A percentile compares a stretch with the other conserved stretches of the same genome.
These are phyloP conservation scores for button mushroom (Agaricus bisporus) DNA, from an alignment of 768 basidiomycete genomes.

Conservation along the genomic window DNA sequence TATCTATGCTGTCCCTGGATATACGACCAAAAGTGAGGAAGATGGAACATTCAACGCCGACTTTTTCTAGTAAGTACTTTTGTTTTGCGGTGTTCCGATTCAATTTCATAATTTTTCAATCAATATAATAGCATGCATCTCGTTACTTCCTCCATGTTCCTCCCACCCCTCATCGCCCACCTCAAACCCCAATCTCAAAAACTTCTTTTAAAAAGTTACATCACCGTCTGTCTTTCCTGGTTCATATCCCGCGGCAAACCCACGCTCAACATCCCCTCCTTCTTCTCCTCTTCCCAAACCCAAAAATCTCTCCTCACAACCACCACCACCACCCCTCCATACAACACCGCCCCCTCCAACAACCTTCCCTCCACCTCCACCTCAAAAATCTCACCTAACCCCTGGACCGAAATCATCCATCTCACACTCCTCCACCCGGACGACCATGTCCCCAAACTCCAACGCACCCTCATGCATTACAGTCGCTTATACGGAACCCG, in stretches of 20 bases:
- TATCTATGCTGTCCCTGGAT: constrained; percentile 55
- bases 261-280: constrained; percentile 39
- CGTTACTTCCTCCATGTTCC: constrained; percentile 61
- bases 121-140: constrained; percentile 74
- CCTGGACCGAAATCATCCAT: constrained; percentile 54
- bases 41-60: constrained; percentile 39
- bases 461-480: constrained; percentile 29
- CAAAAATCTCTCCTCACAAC: constrained; percentile 1
- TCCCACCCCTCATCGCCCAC: constrained; percentile 39
- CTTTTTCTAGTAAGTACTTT: constrained; percentile 60
- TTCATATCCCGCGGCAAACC: constrained; percentile 55
- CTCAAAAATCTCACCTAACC: constrained; percentile 37
- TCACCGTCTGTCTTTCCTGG: constrained; percentile 43
- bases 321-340: constrained; percentile 13
- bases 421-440: constrained; percentile 50
- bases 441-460: constrained; percentile 38
- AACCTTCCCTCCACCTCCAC: background rate
- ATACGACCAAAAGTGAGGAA: constrained; percentile 25
- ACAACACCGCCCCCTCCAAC: background rate
- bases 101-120: too few relatives aligned
- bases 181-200: constrained; percentile 38
- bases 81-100: too few relatives aligned
- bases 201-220: constrained; percentile 51
- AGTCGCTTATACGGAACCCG: constrained; percentile 10
- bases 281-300: constrained; percentile 28